Conservation (phyloP, 2,329 filamentous ascomycete genomes). For the Trichophaea hybrida region DNA sequence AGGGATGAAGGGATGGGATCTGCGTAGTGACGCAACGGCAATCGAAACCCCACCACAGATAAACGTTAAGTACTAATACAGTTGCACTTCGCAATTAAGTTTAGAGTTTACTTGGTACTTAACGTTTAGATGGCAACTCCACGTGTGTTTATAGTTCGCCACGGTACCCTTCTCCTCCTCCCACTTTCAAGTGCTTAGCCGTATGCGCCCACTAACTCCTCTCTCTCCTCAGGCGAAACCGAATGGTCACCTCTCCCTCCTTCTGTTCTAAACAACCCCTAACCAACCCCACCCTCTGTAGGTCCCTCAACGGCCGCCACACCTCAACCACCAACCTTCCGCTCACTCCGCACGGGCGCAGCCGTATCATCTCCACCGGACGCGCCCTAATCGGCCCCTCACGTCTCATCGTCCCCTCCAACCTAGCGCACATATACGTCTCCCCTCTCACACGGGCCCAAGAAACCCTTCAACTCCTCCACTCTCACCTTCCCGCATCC, state of each 20-base stretch:
- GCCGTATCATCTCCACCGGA: conserved; percentile 35
- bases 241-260: conserved; percentile 32
- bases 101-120: too few relatives aligned
- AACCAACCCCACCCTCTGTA: too few relatives aligned
- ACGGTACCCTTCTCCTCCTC: conserved; percentile 31
- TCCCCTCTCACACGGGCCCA: conserved; percentile 37
- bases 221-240: conserved; percentile 32
- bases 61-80: too few relatives aligned
- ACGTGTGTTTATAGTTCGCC: conserved; percentile 67
- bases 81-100: too few relatives aligned
- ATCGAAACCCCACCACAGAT: not conserved
- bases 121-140: conserved; percentile 36
- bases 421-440: conserved; percentile 35
- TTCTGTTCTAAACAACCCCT: too few relatives aligned
- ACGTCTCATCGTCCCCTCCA: conserved; percentile 37
- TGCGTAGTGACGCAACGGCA: not conserved
- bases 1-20: not conserved
- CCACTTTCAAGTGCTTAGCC: not conserved
- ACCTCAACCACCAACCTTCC: conserved; percentile 34
- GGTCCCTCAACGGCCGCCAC: conserved; percentile 35
- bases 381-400: conserved; percentile 34
- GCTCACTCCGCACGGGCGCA: conserved; percentile 32
- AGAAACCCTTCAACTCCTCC: conserved; percentile 37
- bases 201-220: conserved; percentile 31
- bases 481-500: conserved; percentile 38